A percentile compares a stretch with the other conserved stretches of the same genome.
phyloP scores from a whole-genome alignment of 768 basidiomycete species.

The Russula sp. region DNA sequence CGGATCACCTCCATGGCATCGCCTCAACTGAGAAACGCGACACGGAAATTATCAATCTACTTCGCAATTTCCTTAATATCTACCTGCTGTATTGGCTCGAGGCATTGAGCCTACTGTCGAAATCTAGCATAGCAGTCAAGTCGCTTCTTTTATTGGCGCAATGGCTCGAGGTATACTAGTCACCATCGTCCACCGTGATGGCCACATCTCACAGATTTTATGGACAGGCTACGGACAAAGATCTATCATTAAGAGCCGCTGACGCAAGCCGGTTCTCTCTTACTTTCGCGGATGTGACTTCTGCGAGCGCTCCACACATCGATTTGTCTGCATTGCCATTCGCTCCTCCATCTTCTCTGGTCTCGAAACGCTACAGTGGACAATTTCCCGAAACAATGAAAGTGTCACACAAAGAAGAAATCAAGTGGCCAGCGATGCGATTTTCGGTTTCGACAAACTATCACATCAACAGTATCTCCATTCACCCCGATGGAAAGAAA shows the following conservation, averaged over 20 bases:
- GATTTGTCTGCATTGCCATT: constrained; percentile 17
- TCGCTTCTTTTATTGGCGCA: constrained; percentile 15
- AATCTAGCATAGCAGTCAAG: constrained; percentile 18
- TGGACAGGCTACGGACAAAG: constrained; percentile 3
- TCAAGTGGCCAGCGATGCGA: constrained; percentile 21
- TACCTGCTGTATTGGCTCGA: constrained; percentile 36
- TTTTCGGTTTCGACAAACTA: constrained; percentile 10
- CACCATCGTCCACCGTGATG: neutral
- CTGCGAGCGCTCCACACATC: constrained; percentile 14
- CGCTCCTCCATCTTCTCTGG: constrained; percentile 7
- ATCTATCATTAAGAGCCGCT: constrained; percentile 2
- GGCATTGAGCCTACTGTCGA: constrained; percentile 26
- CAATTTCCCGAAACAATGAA: constrained; percentile 11
- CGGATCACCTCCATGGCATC: constrained; percentile 25
- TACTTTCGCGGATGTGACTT: constrained; percentile 13
- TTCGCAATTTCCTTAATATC: constrained; percentile 23
- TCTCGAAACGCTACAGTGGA: constrained; percentile 11
- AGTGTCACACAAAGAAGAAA: neutral
- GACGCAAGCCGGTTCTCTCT: constrained; percentile 19
- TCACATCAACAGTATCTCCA: constrained; percentile 14
- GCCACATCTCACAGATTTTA: neutral
- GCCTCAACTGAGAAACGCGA: constrained; percentile 11
- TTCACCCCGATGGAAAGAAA: constrained; percentile 23
- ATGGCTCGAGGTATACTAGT: constrained; percentile 12
- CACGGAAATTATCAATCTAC: constrained; percentile 15